Evolutionary conservation across 306 rosid species (phyloP).

Genomic region (Corylus heterophylla): DNA sequence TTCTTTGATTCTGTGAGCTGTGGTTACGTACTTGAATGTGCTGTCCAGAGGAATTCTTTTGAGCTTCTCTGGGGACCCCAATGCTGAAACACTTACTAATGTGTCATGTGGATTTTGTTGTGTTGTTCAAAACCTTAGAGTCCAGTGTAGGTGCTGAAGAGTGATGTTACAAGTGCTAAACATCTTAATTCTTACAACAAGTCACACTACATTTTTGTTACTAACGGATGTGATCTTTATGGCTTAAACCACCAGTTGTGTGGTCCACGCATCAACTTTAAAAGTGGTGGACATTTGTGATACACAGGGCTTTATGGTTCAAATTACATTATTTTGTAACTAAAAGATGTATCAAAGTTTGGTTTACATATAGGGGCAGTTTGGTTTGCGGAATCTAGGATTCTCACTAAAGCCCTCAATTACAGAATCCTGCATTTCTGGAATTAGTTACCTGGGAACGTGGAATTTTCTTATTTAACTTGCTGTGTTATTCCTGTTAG

Average conservation of each 20-base stretch:
- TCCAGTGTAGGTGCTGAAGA: background rate
- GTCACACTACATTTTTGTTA: no score
- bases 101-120: background rate
- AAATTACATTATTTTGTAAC: background rate
- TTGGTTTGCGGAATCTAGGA: background rate
- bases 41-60: background rate
- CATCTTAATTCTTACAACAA: no score
- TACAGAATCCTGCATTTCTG: background rate
- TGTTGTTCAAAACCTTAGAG: background rate
- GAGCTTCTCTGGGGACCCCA: background rate
- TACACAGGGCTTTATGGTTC: background rate
- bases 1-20: no score
- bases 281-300: background rate
- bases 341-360: background rate
- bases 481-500: background rate
- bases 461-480: background rate
- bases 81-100: background rate
- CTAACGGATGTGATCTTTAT: background rate
- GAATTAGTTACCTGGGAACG: background rate
- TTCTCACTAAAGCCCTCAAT: background rate
- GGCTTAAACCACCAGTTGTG: background rate
- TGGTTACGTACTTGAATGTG: background rate
- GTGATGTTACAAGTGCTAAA: no score
- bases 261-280: background rate
- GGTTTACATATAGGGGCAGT: background rate